phyloP scores from a whole-genome alignment of 2,329 filamentous ascomycete species.

The Microsporum audouinii region DNA sequence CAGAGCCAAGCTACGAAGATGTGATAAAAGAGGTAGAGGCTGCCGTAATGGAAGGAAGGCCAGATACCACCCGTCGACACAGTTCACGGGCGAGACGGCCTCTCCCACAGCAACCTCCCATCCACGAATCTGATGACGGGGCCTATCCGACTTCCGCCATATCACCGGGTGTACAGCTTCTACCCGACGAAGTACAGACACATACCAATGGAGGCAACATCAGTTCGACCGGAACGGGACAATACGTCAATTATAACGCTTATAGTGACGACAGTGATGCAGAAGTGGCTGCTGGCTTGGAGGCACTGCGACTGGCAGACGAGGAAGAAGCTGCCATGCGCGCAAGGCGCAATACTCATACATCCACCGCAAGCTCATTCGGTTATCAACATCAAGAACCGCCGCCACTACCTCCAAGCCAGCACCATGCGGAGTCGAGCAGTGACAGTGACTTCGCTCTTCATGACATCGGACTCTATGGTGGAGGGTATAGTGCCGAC shows the following conservation, averaged over 20 bases:
- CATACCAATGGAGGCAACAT: conserved; percentile 41
- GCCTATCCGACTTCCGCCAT: conserved; percentile 19
- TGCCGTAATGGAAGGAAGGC: conserved; percentile 34
- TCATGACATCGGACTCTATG: conserved; percentile 63
- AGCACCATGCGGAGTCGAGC: conserved; percentile 26
- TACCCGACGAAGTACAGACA: conserved; percentile 35
- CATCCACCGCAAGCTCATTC: conserved; percentile 39
- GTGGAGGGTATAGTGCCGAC: conserved; percentile 56
- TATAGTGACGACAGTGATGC: conserved; percentile 71
- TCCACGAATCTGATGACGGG: conserved; percentile 15
- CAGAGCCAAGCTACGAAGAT: conserved; percentile 42
- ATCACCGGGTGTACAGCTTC: conserved; percentile 21
- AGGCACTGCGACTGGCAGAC: conserved; percentile 75
- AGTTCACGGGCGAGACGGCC: conserved; percentile 21
- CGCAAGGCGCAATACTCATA: conserved; percentile 46
- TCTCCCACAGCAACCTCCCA: conserved; percentile 14
- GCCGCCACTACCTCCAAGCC: conserved; percentile 12
- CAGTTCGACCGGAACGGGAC: conserved; percentile 33
- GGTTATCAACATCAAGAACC: conserved; percentile 31
- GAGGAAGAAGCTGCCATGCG: conserved; percentile 57
- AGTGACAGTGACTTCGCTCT: conserved; percentile 62
- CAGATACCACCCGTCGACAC: conserved; percentile 18
- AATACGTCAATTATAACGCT: conserved; percentile 37
- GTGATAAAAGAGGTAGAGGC: conserved; percentile 47
- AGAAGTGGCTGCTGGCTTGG: conserved; percentile 71